Evolutionary conservation across 768 basidiomycete species (phyloP).

Genomic region (Phanerodontia chrysosporium): DNA sequence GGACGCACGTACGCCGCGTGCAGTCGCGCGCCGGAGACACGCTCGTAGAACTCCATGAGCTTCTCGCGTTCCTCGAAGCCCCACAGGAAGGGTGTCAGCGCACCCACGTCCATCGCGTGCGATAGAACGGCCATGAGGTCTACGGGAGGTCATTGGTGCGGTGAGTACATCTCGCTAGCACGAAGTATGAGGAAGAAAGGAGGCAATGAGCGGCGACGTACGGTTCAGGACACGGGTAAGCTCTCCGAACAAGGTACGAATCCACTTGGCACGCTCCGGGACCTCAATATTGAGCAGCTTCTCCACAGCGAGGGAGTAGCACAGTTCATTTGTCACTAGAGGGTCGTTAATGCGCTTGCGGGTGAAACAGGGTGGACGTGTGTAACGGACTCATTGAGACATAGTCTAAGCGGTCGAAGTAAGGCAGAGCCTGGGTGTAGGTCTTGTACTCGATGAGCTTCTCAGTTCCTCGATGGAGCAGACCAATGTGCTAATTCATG

Average conservation of each 20-base stretch:
- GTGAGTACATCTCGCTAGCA: not conserved
- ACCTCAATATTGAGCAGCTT: conserved; percentile 97
- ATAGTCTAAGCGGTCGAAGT: conserved; percentile 98
- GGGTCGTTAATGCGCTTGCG: not conserved
- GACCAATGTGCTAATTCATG: conserved; percentile 76
- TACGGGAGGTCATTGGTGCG: conserved; percentile 22
- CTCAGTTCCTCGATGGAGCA: conserved; percentile 96
- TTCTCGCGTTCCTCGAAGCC: conserved; percentile 99
- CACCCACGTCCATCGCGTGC: conserved; percentile 96
- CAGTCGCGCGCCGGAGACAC: conserved; percentile 94
- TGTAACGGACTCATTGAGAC: conserved; percentile 92
- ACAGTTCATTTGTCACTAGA: conserved; percentile 96
- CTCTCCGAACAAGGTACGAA: conserved; percentile 94
- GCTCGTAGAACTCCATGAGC: conserved; percentile 99
- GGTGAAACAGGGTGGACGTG: conserved; percentile 4
- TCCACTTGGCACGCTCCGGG: conserved; percentile 97
- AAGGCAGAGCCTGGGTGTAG: conserved; percentile 94
- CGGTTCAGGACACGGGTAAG: conserved; percentile 94
- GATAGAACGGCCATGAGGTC: conserved; percentile 97
- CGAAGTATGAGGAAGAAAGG: conserved; percentile 3
- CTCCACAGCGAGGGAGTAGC: conserved; percentile 96
- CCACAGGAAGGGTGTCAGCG: conserved; percentile 98
- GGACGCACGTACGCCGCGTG: conserved; percentile 98
- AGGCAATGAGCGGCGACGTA: conserved; percentile 32
- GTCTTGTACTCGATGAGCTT: conserved; percentile 99